phyloP scores from a whole-genome alignment of 768 basidiomycete species.

The Epithele typhae region DNA sequence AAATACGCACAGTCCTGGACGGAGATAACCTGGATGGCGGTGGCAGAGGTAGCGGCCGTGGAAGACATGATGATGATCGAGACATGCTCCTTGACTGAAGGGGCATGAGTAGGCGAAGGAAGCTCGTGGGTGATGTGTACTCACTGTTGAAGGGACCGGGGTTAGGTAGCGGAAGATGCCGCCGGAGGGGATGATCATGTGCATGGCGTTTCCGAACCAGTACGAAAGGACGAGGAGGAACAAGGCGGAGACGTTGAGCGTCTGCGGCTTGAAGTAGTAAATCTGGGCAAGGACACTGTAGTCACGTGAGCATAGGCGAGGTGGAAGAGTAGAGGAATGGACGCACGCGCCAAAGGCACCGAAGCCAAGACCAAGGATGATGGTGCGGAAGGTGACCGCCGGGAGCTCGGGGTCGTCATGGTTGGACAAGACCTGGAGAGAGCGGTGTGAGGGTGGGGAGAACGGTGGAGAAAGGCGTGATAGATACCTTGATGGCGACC shows the following conservation, averaged over 20 bases:
- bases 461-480: not conserved
- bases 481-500: conserved; percentile 35
- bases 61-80: conserved; percentile 34
- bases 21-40: conserved; percentile 30
- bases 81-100: conserved; percentile 31
- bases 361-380: conserved; percentile 51
- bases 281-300: conserved; percentile 30
- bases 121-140: conserved; percentile 10
- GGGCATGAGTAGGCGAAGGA: not conserved
- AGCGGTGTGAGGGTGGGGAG: not conserved
- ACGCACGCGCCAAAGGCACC: conserved; percentile 51
- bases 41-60: conserved; percentile 28
- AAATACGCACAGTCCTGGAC: conserved; percentile 26
- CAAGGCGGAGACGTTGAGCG: conserved; percentile 43
- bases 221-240: conserved; percentile 51
- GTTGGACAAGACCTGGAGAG: conserved; percentile 28
- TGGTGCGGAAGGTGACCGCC: conserved; percentile 50
- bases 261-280: conserved; percentile 42
- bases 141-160: conserved; percentile 36
- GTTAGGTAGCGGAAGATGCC: conserved; percentile 31
- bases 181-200: conserved; percentile 27
- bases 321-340: not conserved
- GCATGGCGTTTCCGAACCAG: conserved; percentile 43
- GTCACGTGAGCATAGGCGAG: too few relatives aligned
- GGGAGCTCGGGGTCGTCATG: conserved; percentile 37